phyloP scores from a whole-genome alignment of 2,329 filamentous ascomycete genomes.

The Myriosclerotinia scirpicola region DNA sequence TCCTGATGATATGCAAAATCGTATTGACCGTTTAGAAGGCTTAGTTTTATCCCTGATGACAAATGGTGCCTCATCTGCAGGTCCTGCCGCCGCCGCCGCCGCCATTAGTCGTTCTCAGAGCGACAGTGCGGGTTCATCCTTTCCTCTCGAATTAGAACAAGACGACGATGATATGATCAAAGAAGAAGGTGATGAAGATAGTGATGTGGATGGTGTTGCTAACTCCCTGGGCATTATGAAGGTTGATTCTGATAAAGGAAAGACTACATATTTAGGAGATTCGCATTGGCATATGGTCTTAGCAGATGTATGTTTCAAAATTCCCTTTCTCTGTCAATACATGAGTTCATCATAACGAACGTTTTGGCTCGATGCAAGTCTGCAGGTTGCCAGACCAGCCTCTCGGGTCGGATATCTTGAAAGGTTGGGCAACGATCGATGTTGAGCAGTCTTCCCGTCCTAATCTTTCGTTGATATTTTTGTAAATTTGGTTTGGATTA shows the following conservation, averaged over 20 bases:
- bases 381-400: constrained; percentile 2
- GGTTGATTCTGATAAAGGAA: constrained; percentile 71
- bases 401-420: not conserved
- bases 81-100: constrained; percentile 55
- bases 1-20: constrained; percentile 97
- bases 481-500: not conserved
- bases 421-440: not conserved
- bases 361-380: not conserved
- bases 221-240: constrained; percentile 80
- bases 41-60: constrained; percentile 94
- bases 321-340: not conserved
- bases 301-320: constrained; percentile 54
- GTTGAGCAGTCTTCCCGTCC: not conserved
- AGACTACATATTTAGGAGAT: constrained; percentile 77
- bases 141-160: constrained; percentile 49
- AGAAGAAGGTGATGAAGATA: constrained; percentile 55
- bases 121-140: constrained; percentile 37
- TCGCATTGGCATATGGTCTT: constrained; percentile 82
- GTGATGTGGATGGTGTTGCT: constrained; percentile 66
- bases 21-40: constrained; percentile 91
- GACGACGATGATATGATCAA: constrained; percentile 60
- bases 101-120: constrained; percentile 46
- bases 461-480: not conserved
- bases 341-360: not conserved
- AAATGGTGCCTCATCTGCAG: constrained; percentile 67